These are phyloP conservation scores for Sugiyamaella novakii DNA, from an alignment of 1,139 yeast genomes.

Conservation along the genomic window DNA sequence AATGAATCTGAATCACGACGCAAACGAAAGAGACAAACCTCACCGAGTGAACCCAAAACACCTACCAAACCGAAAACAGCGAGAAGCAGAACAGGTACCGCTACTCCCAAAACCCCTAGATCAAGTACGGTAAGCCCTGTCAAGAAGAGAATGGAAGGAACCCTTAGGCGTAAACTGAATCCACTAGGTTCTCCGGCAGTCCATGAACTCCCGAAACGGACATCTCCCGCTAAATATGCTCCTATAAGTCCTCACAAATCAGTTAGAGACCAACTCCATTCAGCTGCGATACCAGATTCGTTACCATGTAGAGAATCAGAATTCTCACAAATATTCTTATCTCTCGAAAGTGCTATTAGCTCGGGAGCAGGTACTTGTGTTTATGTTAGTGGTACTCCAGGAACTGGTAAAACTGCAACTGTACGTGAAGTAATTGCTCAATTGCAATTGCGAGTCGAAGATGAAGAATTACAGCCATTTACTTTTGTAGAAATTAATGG, in stretches of 20 bases:
- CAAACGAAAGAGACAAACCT: background rate
- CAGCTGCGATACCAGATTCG: conserved; percentile 61
- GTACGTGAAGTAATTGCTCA: conserved; percentile 81
- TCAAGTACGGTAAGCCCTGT: background rate
- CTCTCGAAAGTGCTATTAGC: conserved; percentile 73
- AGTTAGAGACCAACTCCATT: conserved; percentile 62
- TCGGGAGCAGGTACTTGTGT: conserved; percentile 79
- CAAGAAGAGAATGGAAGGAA: background rate
- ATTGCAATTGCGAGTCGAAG: conserved; percentile 47
- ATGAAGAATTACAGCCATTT: conserved; percentile 59
- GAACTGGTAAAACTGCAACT: conserved; percentile 96
- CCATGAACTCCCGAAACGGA: conserved; percentile 6
- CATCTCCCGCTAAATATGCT: conserved; percentile 17
- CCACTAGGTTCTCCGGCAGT: conserved; percentile 3
- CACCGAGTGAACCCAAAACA: conserved; percentile 2
- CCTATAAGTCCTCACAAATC: conserved; percentile 45
- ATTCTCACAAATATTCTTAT: conserved; percentile 69
- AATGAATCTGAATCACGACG: background rate
- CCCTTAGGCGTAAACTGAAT: background rate
- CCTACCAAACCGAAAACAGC: conserved; percentile 6
- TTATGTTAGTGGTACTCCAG: conserved; percentile 96
- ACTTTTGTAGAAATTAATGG: conserved; percentile 89
- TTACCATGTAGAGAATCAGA: conserved; percentile 91
- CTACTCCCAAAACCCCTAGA: conserved; percentile 6
- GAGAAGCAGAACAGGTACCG: background rate